Conservation (phyloP, 1,284 basidiomycete genomes). For the Ceratobasidium sp. region DNA sequence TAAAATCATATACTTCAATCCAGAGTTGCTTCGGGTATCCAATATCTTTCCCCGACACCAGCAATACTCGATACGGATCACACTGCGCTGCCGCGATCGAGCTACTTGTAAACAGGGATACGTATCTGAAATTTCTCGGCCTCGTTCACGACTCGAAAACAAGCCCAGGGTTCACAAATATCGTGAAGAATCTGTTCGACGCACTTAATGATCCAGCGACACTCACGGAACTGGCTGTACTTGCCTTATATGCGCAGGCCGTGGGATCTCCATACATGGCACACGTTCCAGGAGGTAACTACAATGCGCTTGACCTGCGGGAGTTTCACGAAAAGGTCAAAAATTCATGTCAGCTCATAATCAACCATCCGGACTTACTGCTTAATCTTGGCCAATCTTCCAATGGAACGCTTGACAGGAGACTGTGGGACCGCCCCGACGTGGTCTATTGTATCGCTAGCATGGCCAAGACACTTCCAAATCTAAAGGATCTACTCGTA, state of each 20-base stretch:
- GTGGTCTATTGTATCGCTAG: background rate
- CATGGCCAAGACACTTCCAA: background rate
- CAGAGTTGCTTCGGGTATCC: slow-evolving; percentile 35
- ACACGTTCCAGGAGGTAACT: slow-evolving; percentile 50
- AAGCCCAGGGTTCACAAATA: slow-evolving; percentile 49
- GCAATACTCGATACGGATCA: slow-evolving; percentile 34
- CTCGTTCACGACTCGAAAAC: slow-evolving; percentile 51
- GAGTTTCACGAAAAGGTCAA: slow-evolving; percentile 37
- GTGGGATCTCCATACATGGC: slow-evolving; percentile 56
- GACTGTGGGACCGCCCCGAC: slow-evolving; percentile 14
- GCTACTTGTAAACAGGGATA: slow-evolving; percentile 4
- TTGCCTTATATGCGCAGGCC: slow-evolving; percentile 56
- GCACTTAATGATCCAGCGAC: slow-evolving; percentile 56
- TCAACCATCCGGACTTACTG: slow-evolving; percentile 33
- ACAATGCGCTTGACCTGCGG: slow-evolving; percentile 48
- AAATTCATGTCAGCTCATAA: slow-evolving; percentile 23
- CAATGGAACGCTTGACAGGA: background rate
- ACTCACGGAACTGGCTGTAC: slow-evolving; percentile 57
- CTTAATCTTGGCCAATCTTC: slow-evolving; percentile 7
- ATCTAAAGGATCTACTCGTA: slow-evolving; percentile 1
- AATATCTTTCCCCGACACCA: slow-evolving; percentile 31
- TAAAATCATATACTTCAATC: background rate
- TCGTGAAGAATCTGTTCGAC: slow-evolving; percentile 56
- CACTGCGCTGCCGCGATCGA: slow-evolving; percentile 37
- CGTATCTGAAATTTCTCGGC: slow-evolving; percentile 10